Percentiles rank a stretch among this genome's conserved stretches.
phyloP scores from a whole-genome alignment of 345 rosid genomes.

The Kernera saxatilis region DNA sequence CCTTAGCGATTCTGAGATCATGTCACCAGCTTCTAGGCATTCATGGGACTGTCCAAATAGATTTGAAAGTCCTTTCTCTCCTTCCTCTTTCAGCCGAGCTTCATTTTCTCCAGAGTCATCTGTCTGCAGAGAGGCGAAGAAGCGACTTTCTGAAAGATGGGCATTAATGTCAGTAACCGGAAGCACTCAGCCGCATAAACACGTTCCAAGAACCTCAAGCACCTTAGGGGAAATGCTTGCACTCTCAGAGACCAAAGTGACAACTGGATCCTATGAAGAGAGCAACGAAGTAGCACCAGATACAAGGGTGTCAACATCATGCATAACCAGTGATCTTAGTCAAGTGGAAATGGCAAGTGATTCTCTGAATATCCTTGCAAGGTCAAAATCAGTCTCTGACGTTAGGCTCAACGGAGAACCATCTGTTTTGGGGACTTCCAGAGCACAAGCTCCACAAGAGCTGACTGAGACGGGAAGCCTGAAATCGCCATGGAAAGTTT shows the following conservation, averaged over 20 bases:
- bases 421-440: slow-evolving; percentile 37
- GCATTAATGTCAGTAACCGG: slow-evolving; percentile 71
- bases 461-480: slow-evolving; percentile 40
- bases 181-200: slow-evolving; percentile 51
- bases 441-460: slow-evolving; percentile 46
- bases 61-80: slow-evolving; percentile 64
- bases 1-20: slow-evolving; percentile 78
- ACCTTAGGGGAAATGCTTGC: slow-evolving; percentile 99
- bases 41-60: slow-evolving; percentile 88
- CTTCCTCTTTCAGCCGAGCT: slow-evolving; percentile 67
- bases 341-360: slow-evolving; percentile 41
- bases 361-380: slow-evolving; percentile 51
- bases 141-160: slow-evolving; percentile 89
- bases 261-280: slow-evolving; percentile 38
- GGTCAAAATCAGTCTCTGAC: slow-evolving; percentile 77
- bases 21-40: slow-evolving; percentile 72
- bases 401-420: slow-evolving; percentile 44
- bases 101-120: slow-evolving; percentile 92
- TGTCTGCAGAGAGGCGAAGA: slow-evolving; percentile 50
- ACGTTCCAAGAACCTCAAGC: slow-evolving; percentile 57
- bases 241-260: slow-evolving; percentile 66
- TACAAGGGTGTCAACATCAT: slow-evolving; percentile 55
- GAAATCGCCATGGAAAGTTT: slow-evolving; percentile 74
- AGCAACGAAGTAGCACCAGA: slow-evolving; percentile 36
- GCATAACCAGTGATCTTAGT: slow-evolving; percentile 32